phyloP scores from a whole-genome alignment of 2,329 filamentous ascomycete species.

The Diaporthe ilicicola region DNA sequence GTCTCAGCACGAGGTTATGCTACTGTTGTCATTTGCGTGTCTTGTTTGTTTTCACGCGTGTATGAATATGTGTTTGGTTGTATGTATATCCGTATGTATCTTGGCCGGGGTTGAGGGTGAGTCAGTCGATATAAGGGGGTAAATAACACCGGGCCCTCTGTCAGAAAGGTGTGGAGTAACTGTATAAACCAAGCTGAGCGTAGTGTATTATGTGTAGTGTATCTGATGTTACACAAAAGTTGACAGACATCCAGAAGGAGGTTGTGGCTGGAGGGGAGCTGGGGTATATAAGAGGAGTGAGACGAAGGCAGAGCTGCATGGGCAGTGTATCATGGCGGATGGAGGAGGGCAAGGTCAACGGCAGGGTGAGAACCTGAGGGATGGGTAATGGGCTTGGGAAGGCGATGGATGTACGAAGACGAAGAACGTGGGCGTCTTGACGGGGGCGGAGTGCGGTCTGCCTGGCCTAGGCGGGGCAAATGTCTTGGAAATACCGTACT shows the following conservation, averaged over 20 bases:
- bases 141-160: slow-evolving; percentile 10
- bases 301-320: background rate
- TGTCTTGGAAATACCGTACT: slow-evolving; percentile 16
- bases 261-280: slow-evolving; percentile 4
- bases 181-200: background rate
- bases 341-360: background rate
- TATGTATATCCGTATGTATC: slow-evolving; percentile 5
- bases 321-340: background rate
- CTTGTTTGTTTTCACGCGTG: background rate
- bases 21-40: background rate
- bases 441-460: slow-evolving; percentile 26
- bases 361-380: slow-evolving; percentile 1
- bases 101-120: background rate
- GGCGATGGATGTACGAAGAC: background rate
- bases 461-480: slow-evolving; percentile 21
- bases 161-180: background rate
- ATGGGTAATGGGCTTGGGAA: background rate
- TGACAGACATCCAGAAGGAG: background rate
- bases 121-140: background rate
- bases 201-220: background rate
- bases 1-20: background rate
- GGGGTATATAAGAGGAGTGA: background rate
- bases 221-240: background rate
- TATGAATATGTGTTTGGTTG: background rate
- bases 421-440: background rate